phyloP scores from a whole-genome alignment of 257 asterid species.

The Lycium ferocissimum region DNA sequence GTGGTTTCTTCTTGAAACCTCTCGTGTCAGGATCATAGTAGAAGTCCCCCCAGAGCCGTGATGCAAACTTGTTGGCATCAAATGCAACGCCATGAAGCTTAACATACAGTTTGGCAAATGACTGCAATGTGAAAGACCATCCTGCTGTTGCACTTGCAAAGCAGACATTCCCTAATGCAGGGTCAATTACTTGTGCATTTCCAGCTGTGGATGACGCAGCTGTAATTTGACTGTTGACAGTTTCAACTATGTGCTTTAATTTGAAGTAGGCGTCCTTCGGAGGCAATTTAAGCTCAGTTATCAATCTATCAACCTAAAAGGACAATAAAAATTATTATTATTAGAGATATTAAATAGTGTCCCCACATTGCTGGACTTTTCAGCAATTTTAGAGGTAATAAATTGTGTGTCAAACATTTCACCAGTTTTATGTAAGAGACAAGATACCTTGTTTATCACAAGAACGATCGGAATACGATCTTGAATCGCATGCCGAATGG shows the following conservation, averaged over 20 bases:
- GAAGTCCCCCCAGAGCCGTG: constrained; percentile 97
- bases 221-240: constrained; percentile 78
- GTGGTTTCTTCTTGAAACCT: constrained; percentile 81
- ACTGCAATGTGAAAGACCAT: constrained; percentile 93
- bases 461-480: constrained; percentile 88
- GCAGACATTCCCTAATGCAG: constrained; percentile 86
- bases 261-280: constrained; percentile 98
- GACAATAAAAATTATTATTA: not conserved
- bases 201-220: constrained; percentile 96
- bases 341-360: no score
- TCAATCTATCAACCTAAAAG: constrained; percentile 82
- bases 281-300: constrained; percentile 92
- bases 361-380: no score
- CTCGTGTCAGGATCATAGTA: constrained; percentile 83
- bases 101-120: constrained; percentile 92
- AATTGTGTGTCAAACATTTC: constrained; percentile 24
- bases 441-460: constrained; percentile 82
- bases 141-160: constrained; percentile 99
- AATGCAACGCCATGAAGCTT: constrained; percentile 94
- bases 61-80: constrained; percentile 88
- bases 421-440: constrained; percentile 23
- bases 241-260: constrained; percentile 85
- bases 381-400: not conserved
- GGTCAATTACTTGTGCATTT: constrained; percentile 81
- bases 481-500: constrained; percentile 88